These are phyloP conservation scores for Trichoderma asperellum DNA, from an alignment of 2,329 filamentous ascomycete species.

Conservation along the genomic window DNA sequence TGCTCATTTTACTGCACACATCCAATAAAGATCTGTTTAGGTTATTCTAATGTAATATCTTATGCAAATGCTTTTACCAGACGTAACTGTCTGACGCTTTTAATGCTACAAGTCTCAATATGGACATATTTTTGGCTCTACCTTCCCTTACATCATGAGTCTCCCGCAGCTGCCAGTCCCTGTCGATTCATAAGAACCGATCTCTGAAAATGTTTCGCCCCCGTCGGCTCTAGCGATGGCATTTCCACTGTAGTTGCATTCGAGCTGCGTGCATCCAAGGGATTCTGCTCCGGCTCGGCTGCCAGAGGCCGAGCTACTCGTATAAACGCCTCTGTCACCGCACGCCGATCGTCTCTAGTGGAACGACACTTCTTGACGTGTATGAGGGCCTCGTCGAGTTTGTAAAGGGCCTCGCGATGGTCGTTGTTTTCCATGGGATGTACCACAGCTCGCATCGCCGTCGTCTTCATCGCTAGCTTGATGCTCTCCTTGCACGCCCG, in stretches of 20 bases:
- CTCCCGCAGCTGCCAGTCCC: slow-evolving; percentile 14
- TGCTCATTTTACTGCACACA: too few relatives aligned
- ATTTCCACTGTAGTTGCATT: background rate
- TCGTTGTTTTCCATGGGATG: slow-evolving; percentile 20
- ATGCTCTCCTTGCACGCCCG: slow-evolving; percentile 45
- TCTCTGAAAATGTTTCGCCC: background rate
- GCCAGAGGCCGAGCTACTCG: slow-evolving; percentile 24
- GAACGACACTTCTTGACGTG: slow-evolving; percentile 35
- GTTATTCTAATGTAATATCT: background rate
- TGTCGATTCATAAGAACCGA: slow-evolving; percentile 15
- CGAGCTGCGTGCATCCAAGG: background rate
- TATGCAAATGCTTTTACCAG: background rate
- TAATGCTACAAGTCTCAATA: background rate
- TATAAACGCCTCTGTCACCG: slow-evolving; percentile 34
- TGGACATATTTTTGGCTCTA: background rate
- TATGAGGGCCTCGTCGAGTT: slow-evolving; percentile 35
- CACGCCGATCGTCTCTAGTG: slow-evolving; percentile 29
- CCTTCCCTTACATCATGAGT: background rate
- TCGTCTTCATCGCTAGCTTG: slow-evolving; percentile 45
- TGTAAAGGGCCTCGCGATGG: slow-evolving; percentile 36
- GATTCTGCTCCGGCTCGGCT: background rate
- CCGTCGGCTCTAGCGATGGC: background rate
- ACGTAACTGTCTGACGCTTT: background rate
- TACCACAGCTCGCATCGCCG: slow-evolving; percentile 36
- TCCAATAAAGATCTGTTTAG: background rate